phyloP scores from a whole-genome alignment of 2,329 filamentous ascomycete genomes.

The Pseudocercospora ulei region DNA sequence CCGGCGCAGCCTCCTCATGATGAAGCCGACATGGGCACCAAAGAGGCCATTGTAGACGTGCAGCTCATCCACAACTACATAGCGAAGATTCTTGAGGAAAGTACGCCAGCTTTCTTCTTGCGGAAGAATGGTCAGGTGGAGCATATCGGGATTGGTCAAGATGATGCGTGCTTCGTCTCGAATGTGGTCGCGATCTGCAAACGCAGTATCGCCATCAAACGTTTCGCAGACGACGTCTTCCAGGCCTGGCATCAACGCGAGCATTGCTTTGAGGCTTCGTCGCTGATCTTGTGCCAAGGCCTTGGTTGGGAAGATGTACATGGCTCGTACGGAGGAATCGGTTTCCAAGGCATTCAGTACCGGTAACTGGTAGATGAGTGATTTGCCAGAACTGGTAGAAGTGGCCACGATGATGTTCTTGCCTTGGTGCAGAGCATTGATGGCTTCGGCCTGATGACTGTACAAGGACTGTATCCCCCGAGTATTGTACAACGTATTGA shows the following conservation, averaged over 20 bases:
- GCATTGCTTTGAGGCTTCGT: constrained; percentile 73
- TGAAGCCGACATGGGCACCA: constrained; percentile 84
- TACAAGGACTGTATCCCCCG: constrained; percentile 79
- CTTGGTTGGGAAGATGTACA: constrained; percentile 98
- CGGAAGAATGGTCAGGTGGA: constrained; percentile 85
- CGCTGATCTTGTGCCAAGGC: constrained; percentile 90
- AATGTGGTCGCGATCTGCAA: constrained; percentile 65
- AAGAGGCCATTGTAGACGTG: constrained; percentile 96
- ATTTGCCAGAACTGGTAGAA: constrained; percentile 93
- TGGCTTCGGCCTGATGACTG: constrained; percentile 83
- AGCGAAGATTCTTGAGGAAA: constrained; percentile 80
- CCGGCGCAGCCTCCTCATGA: constrained; percentile 79
- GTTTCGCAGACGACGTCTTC: constrained; percentile 75
- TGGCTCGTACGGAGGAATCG: constrained; percentile 66
- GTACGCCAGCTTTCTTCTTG: constrained; percentile 82
- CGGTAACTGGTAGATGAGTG: constrained; percentile 92
- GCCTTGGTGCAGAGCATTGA: constrained; percentile 75
- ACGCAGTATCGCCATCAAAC: constrained; percentile 89
- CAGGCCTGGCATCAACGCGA: constrained; percentile 68
- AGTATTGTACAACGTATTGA: constrained; percentile 94
- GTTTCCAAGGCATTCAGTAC: constrained; percentile 78
- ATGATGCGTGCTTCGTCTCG: constrained; percentile 84
- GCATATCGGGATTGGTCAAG: constrained; percentile 97
- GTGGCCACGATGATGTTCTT: constrained; percentile 86
- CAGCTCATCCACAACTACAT: constrained; percentile 74